These are phyloP conservation scores for Aspergillus sergii DNA, from an alignment of 2,329 filamentous ascomycete species.

Conservation along the genomic window DNA sequence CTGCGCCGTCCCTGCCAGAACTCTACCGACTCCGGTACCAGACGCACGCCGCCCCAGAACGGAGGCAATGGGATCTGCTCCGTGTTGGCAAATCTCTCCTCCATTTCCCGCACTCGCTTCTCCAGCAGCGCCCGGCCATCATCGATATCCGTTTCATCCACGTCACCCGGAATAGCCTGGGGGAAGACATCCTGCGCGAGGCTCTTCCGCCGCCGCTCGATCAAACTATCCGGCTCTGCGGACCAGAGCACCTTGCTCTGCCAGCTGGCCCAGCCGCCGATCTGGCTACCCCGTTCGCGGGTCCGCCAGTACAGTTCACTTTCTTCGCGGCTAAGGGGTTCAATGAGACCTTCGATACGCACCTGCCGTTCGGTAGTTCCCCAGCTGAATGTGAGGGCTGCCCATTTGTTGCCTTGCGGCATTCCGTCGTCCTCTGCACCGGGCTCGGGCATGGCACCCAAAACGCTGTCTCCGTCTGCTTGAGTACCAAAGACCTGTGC, in stretches of 20 bases:
- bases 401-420: slow-evolving; percentile 66
- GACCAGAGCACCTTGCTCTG: slow-evolving; percentile 75
- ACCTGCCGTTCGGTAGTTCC: slow-evolving; percentile 83
- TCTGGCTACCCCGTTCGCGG: slow-evolving; percentile 73
- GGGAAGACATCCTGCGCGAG: slow-evolving; percentile 22
- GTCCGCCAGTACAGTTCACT: slow-evolving; percentile 68
- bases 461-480: slow-evolving; percentile 13
- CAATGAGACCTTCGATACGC: slow-evolving; percentile 76
- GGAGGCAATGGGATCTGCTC: slow-evolving; percentile 86
- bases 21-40: slow-evolving; percentile 84
- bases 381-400: slow-evolving; percentile 90
- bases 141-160: slow-evolving; percentile 49
- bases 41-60: slow-evolving; percentile 90
- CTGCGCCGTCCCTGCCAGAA: slow-evolving; percentile 95
- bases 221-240: slow-evolving; percentile 30
- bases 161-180: slow-evolving; percentile 28
- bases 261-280: slow-evolving; percentile 91
- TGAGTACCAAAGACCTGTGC: slow-evolving; percentile 41
- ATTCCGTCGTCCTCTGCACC: slow-evolving; percentile 28
- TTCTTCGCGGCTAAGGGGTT: slow-evolving; percentile 69
- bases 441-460: slow-evolving; percentile 66
- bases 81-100: slow-evolving; percentile 71
- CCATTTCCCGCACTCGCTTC: slow-evolving; percentile 73
- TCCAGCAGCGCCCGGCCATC: slow-evolving; percentile 77
- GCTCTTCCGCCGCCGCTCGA: slow-evolving; percentile 29